Evolutionary conservation across 2,329 filamentous ascomycete genomes (phyloP), one percentile per base, ranked within the genome.

Genomic region (Leptodontidium sp.): DNA sequence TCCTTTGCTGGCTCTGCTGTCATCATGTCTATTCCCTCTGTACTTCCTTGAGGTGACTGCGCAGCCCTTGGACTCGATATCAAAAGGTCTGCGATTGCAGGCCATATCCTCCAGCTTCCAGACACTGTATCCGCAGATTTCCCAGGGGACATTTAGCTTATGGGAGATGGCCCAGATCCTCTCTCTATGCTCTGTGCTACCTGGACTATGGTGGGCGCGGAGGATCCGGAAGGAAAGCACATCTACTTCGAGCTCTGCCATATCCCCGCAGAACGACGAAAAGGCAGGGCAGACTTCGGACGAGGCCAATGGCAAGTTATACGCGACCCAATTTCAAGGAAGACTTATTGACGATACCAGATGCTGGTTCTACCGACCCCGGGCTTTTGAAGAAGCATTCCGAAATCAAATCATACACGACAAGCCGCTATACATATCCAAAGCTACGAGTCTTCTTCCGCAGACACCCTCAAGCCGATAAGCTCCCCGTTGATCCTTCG

Each of bases 381-480:
- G 85, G 89, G n/a, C 85, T 98, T 14, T 84, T 98, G 69, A 91
- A 86, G 78, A 91, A 94, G 74, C 86, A 95, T 79, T 94, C 93
- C 15, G 85, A 87, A 49, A 85, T 91, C 74, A 86, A 87, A 76
- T 85, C 89, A 5, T 97, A 94, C 79, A 89, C 85, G n/a, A 94
- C 94, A 2, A 85, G 84, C 17, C 81, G 80, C 35, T 90, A 80
- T 61, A 90, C 87, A 9, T 98, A 98, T 78, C 86, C 89, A 1
- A 87, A 86, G 40, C 86, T 98, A 71, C 89, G 95, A 67, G 90
- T 94, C 53, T 98, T 98, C 79, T 94, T 91, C 81, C 88, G 91
- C 67, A 88, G 88, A 65, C 96, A 98, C 80, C 87, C 90, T 24
- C 93, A 98, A 77, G 89, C 90, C n/a, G 87, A 90, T 69, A 92